These are phyloP conservation scores for Fomitopsis schrenkii DNA, from an alignment of 1,284 basidiomycete species.

Conservation along the genomic window DNA sequence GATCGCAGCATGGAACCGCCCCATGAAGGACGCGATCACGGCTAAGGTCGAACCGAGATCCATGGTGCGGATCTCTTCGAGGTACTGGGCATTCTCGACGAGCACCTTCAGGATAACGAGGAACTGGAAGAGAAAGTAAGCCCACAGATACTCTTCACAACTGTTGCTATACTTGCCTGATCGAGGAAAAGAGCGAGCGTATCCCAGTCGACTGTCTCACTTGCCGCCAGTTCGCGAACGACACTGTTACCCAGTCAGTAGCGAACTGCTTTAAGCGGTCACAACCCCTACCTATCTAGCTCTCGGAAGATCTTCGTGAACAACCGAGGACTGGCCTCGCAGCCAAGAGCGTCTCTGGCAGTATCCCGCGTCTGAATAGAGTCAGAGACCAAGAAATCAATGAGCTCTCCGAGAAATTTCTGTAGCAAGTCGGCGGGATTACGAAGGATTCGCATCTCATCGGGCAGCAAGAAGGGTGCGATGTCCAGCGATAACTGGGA, in stretches of 20 bases:
- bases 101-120: constrained; percentile 73
- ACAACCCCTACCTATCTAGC: constrained; percentile 61
- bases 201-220: constrained; percentile 43
- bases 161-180: constrained; percentile 45
- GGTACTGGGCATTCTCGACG: constrained; percentile 66
- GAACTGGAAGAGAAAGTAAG: constrained; percentile 37
- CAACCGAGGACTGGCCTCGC: constrained; percentile 69
- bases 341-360: constrained; percentile 77
- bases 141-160: not conserved
- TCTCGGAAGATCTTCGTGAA: constrained; percentile 66
- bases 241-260: constrained; percentile 30
- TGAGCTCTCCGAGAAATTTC: constrained; percentile 65
- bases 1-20: constrained; percentile 52
- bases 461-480: constrained; percentile 62
- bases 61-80: constrained; percentile 54
- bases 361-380: constrained; percentile 68
- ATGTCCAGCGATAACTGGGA: constrained; percentile 51
- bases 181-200: constrained; percentile 68
- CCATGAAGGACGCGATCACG: constrained; percentile 63
- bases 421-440: constrained; percentile 56
- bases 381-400: constrained; percentile 64
- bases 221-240: constrained; percentile 39
- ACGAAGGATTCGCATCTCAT: constrained; percentile 59
- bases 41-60: constrained; percentile 69
- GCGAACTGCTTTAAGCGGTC: not conserved